Percentiles rank a stretch among this genome's conserved stretches.
Conservation (phyloP, 1,284 basidiomycete genomes). For the Boletus calvinii region DNA sequence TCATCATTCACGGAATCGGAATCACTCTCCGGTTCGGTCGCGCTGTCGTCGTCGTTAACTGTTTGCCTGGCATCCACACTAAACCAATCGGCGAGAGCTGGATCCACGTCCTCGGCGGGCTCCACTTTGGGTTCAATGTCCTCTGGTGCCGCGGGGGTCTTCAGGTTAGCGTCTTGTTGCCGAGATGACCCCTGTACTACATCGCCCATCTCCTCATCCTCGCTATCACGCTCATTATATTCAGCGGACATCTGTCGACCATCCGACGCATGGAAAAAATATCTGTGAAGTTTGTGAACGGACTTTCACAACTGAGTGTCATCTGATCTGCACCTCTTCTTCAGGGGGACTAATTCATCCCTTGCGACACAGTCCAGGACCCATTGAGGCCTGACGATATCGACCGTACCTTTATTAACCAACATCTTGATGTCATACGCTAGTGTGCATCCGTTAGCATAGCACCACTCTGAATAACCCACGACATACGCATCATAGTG, state of each 20-base stretch:
- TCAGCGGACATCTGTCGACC: conserved; percentile 42
- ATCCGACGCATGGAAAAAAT: conserved; percentile 71
- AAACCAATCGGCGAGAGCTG: conserved; percentile 64
- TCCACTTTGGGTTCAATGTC: conserved; percentile 27
- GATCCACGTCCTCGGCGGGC: conserved; percentile 40
- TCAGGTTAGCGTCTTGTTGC: conserved; percentile 12
- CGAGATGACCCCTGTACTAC: conserved; percentile 7
- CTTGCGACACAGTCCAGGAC: conserved; percentile 72
- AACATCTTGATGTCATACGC: conserved; percentile 67
- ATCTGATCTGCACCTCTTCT: conserved; percentile 54
- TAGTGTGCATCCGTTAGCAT: conserved; percentile 36
- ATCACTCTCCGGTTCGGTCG: conserved; percentile 58
- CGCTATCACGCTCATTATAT: conserved; percentile 39
- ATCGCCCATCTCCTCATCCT: conserved; percentile 32
- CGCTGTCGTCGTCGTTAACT: conserved; percentile 24
- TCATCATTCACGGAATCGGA: conserved; percentile 70
- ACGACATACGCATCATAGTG: conserved; percentile 52
- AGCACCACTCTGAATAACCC: not conserved
- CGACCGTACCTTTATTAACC: conserved; percentile 61
- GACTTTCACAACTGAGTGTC: too few relatives aligned
- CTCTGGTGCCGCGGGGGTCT: conserved; percentile 27
- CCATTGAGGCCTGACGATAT: conserved; percentile 81
- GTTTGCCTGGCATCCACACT: conserved; percentile 38
- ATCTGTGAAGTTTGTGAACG: conserved; percentile 42
- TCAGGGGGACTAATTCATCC: conserved; percentile 55